A percentile compares a stretch with the other conserved stretches of the same genome.
Conservation (phyloP, 2,329 filamentous ascomycete species). For the Fusarium verticillioides region DNA sequence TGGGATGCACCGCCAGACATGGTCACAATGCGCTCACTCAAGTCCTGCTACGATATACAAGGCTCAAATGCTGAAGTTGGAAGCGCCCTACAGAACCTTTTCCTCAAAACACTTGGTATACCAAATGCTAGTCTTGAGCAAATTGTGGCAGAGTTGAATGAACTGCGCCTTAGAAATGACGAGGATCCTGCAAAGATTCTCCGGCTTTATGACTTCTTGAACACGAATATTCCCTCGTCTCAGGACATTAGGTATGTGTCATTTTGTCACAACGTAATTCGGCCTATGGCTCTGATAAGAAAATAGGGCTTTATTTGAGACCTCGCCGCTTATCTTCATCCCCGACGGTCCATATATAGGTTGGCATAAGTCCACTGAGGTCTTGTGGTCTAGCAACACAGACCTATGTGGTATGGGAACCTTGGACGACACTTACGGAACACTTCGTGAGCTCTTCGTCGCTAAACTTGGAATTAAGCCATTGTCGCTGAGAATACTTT, state of each 20-base stretch:
- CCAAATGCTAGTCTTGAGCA: not conserved
- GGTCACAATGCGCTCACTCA: not conserved
- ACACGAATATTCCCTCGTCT: not conserved
- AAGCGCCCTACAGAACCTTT: not conserved
- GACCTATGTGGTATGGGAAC: not conserved
- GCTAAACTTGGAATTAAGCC: not conserved
- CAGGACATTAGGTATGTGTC: not conserved
- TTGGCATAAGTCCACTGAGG: not conserved
- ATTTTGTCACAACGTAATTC: not conserved
- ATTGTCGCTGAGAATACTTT: not conserved
- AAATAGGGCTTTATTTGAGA: not conserved
- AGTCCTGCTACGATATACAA: not conserved
- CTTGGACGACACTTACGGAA: not conserved
- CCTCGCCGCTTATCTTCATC: not conserved
- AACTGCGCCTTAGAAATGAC: not conserved
- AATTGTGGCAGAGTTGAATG: not conserved
- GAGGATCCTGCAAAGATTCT: not conserved
- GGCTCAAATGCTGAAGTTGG: fast-evolving
- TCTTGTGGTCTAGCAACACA: not conserved
- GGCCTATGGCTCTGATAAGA: not conserved
- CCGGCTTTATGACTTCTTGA: not conserved
- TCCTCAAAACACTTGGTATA: not conserved
- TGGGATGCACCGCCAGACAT: not conserved
- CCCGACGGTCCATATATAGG: not conserved
- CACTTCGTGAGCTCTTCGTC: not conserved